These are phyloP conservation scores for Scutellaria barbata DNA, from an alignment of 257 asterid genomes.

Conservation along the genomic window DNA sequence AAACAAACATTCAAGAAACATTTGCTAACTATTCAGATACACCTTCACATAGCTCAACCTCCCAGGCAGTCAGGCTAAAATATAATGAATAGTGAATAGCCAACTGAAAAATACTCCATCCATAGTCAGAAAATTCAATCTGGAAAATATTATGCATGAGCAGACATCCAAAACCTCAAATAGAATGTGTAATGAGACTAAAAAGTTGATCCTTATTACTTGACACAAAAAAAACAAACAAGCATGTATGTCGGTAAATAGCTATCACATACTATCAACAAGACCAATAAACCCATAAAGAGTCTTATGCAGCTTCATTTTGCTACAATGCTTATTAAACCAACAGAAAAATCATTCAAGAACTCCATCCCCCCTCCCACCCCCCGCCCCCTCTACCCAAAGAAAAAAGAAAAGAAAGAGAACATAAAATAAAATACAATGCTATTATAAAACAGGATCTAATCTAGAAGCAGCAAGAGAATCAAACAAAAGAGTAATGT, in stretches of 20 bases:
- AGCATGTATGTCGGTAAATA: conserved; percentile 3
- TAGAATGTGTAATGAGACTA: conserved; percentile 3
- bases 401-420: no score
- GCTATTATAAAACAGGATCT: conserved; percentile 8
- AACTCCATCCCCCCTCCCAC: not conserved
- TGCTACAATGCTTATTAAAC: conserved; percentile 7
- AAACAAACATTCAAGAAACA: no score
- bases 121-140: not conserved
- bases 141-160: conserved; percentile 2
- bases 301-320: not conserved
- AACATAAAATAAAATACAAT: no score
- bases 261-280: conserved; percentile 10
- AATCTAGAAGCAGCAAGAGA: conserved; percentile 18
- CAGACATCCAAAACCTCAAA: conserved; percentile 19
- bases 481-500: conserved; percentile 21
- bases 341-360: conserved; percentile 29
- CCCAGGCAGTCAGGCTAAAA: not conserved
- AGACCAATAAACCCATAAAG: conserved; percentile 24
- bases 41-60: conserved; percentile 8
- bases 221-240: conserved; percentile 7
- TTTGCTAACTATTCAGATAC: no score
- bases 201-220: conserved; percentile 16
- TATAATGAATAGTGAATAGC: conserved; percentile 5
- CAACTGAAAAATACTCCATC: conserved; percentile 11
- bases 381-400: no score